phyloP scores from a whole-genome alignment of 805 yeast species.

The Monosporozyma aerobia region DNA sequence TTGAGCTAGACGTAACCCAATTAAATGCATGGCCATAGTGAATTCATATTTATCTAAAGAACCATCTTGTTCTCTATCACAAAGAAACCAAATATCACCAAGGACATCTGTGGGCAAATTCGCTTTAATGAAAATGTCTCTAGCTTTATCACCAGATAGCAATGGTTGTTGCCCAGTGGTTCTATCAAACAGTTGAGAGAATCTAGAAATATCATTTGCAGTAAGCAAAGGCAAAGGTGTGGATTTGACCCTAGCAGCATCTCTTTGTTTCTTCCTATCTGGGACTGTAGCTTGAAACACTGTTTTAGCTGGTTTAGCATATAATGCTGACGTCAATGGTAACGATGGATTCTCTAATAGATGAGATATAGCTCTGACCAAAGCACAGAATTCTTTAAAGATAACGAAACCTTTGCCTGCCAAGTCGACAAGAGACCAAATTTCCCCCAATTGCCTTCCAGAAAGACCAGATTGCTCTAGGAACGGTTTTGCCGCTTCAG shows the following conservation, averaged over 20 bases:
- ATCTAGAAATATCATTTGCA: constrained; percentile 50
- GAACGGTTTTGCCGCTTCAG: constrained; percentile 72
- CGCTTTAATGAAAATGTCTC: constrained; percentile 81
- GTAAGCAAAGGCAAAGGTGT: constrained; percentile 39
- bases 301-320: constrained; percentile 16
- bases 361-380: constrained; percentile 82
- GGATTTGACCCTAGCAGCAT: constrained; percentile 1
- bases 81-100: constrained; percentile 83
- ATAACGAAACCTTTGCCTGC: constrained; percentile 75
- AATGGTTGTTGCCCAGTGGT: constrained; percentile 31
- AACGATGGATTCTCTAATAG: constrained; percentile 55
- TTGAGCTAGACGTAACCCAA: constrained; percentile 56
- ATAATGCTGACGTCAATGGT: constrained; percentile 37
- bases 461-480: constrained; percentile 81
- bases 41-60: constrained; percentile 65
- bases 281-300: not conserved
- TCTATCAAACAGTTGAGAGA: constrained; percentile 61
- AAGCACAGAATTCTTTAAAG: constrained; percentile 71
- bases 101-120: constrained; percentile 65
- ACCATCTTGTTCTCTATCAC: constrained; percentile 69
- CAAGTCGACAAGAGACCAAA: constrained; percentile 87
- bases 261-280: not conserved
- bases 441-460: constrained; percentile 67
- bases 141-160: constrained; percentile 66
- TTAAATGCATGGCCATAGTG: constrained; percentile 87